phyloP scores from a whole-genome alignment of 169 alveolate species.

The Babesia caballi region DNA sequence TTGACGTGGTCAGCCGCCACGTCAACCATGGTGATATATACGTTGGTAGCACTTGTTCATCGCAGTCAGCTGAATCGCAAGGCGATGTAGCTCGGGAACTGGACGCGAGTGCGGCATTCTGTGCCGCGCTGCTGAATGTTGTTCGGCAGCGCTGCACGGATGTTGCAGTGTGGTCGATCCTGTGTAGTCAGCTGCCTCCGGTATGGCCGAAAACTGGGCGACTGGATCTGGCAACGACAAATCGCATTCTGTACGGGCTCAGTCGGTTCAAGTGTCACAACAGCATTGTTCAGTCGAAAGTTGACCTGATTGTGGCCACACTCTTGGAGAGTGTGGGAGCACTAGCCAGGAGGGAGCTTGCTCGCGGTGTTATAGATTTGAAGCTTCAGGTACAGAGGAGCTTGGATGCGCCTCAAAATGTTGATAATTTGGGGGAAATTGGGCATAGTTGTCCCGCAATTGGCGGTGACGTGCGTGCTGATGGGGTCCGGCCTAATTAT shows the following conservation, averaged over 20 bases:
- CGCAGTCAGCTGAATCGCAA: background rate
- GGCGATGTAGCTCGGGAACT: background rate
- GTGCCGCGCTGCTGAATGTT: background rate
- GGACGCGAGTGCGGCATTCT: background rate
- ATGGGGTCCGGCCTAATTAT: background rate
- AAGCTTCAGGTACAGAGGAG: background rate
- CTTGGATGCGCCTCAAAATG: background rate
- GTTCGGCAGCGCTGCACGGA: constrained; percentile 10
- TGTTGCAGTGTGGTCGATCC: constrained; percentile 11
- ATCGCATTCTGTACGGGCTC: background rate
- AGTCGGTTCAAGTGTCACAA: background rate
- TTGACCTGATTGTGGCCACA: background rate
- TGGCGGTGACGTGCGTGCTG: background rate
- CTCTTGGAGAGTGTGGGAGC: background rate
- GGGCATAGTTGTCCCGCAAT: background rate
- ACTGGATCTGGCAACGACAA: background rate
- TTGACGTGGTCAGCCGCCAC: background rate
- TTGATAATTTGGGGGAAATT: background rate
- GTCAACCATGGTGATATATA: background rate
- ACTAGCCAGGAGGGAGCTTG: background rate
- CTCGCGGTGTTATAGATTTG: constrained; percentile 15
- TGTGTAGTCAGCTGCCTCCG: background rate
- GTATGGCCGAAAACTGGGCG: background rate
- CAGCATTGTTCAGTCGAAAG: background rate
- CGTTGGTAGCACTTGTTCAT: background rate